phyloP scores from a whole-genome alignment of 768 basidiomycete genomes.

The Tricholoma matsutake region DNA sequence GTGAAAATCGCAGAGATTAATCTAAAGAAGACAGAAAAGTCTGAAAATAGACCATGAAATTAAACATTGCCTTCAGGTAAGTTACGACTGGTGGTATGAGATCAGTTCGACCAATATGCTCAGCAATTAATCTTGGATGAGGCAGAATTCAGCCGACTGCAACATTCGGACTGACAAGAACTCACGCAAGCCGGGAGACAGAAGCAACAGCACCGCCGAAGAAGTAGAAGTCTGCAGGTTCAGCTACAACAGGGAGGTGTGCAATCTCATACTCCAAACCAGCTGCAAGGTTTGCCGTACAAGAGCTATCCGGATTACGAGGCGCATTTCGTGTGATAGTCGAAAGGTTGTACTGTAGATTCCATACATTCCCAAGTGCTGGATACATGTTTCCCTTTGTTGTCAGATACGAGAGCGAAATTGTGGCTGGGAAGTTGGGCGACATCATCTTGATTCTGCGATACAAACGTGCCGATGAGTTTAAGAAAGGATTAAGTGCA shows the following conservation, averaged over 20 bases:
- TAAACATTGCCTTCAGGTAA: slow-evolving; percentile 23
- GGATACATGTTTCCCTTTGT: slow-evolving; percentile 35
- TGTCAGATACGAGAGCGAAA: slow-evolving; percentile 27
- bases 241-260: slow-evolving; percentile 43
- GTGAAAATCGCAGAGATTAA: neutral
- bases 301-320: slow-evolving; percentile 29
- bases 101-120: slow-evolving; percentile 29
- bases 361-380: slow-evolving; percentile 29
- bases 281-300: slow-evolving; percentile 24
- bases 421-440: slow-evolving; percentile 23
- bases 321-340: slow-evolving; percentile 33
- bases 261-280: slow-evolving; percentile 45
- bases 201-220: slow-evolving; percentile 29
- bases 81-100: slow-evolving; percentile 24
- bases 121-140: slow-evolving; percentile 27
- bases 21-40: neutral
- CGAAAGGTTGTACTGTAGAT: slow-evolving; percentile 26
- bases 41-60: slow-evolving; percentile 21
- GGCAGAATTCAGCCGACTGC: neutral
- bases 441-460: slow-evolving; percentile 18
- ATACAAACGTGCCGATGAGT: neutral
- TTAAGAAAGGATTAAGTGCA: neutral
- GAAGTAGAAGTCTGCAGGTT: slow-evolving; percentile 36
- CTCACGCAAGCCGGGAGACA: slow-evolving; percentile 29
- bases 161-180: neutral